Evolutionary conservation across 768 basidiomycete genomes (phyloP).

Genomic region (Ephemerocybe angulata): DNA sequence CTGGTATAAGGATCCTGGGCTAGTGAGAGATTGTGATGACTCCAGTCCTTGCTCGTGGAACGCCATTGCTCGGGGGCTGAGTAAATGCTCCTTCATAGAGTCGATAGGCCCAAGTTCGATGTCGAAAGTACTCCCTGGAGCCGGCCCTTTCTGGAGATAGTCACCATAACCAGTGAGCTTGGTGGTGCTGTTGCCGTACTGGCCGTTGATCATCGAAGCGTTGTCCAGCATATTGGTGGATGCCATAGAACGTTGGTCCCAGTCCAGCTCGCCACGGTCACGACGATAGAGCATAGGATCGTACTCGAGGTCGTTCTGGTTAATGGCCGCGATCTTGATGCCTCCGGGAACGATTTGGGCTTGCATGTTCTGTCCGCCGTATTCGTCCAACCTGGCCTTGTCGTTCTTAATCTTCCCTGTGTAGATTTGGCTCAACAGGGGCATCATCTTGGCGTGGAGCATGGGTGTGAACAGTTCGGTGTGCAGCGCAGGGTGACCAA

Average conservation of each 20-base stretch:
- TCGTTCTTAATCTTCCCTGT: constrained; percentile 63
- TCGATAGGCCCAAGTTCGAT: constrained; percentile 60
- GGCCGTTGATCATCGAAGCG: constrained; percentile 36
- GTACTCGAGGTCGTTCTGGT: constrained; percentile 79
- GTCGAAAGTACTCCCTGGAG: constrained; percentile 24
- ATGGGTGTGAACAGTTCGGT: constrained; percentile 84
- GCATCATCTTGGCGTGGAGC: constrained; percentile 85
- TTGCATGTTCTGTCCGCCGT: constrained; percentile 73
- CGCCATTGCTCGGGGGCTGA: constrained; percentile 34
- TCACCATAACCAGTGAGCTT: constrained; percentile 45
- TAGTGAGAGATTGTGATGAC: constrained; percentile 38
- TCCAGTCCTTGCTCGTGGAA: constrained; percentile 33
- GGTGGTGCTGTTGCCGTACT: constrained; percentile 32
- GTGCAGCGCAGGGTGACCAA: constrained; percentile 91
- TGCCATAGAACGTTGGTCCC: constrained; percentile 78
- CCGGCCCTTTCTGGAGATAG: constrained; percentile 53
- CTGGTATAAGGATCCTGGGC: constrained; percentile 42
- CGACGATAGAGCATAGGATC: constrained; percentile 76
- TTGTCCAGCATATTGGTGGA: constrained; percentile 54
- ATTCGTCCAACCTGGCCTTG: constrained; percentile 67
- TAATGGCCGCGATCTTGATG: constrained; percentile 77
- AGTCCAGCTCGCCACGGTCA: constrained; percentile 82
- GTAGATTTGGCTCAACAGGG: constrained; percentile 71
- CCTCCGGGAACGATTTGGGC: constrained; percentile 74
- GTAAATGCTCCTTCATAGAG: constrained; percentile 59